phyloP scores from a whole-genome alignment of 2,329 filamentous ascomycete genomes.

The Neopestalotiopsis clavispora region DNA sequence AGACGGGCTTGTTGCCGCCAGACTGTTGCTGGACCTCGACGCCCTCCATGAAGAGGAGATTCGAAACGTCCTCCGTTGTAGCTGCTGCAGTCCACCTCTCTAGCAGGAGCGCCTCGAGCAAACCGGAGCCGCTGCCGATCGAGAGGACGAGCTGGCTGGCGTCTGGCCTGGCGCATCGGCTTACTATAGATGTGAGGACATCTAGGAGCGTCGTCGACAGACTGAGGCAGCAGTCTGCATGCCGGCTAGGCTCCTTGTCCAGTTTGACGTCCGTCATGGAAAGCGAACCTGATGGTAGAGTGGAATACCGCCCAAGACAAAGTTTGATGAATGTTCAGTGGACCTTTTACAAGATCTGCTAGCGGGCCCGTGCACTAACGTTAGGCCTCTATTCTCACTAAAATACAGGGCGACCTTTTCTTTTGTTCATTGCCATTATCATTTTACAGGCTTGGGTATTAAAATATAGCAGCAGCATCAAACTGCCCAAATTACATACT shows the following conservation, averaged over 20 bases:
- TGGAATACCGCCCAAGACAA: too few species aligned
- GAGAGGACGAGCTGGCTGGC: slow-evolving; percentile 23
- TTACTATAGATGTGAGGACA: slow-evolving; percentile 13
- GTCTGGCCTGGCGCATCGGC: neutral
- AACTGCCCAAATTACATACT: too few species aligned
- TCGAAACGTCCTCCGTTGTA: neutral
- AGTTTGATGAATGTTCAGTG: too few species aligned
- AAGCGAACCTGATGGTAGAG: neutral
- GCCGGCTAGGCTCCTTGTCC: slow-evolving; percentile 16
- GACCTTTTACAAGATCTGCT: too few species aligned
- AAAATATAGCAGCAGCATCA: too few species aligned
- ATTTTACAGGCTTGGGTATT: too few species aligned
- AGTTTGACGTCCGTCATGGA: neutral
- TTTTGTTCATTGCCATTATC: too few species aligned
- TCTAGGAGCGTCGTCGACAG: slow-evolving; percentile 22
- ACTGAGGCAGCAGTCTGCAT: slow-evolving; percentile 25
- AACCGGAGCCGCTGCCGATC: slow-evolving; percentile 27
- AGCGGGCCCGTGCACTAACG: too few species aligned
- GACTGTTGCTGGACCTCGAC: slow-evolving; percentile 22
- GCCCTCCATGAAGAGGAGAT: slow-evolving; percentile 25
- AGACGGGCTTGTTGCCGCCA: neutral
- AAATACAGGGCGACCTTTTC: neutral
- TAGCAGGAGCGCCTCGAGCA: slow-evolving; percentile 24
- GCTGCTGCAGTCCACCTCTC: neutral
- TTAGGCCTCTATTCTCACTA: too few species aligned